Evolutionary conservation across 345 rosid species (phyloP).

Genomic region (Camelina sativa): DNA sequence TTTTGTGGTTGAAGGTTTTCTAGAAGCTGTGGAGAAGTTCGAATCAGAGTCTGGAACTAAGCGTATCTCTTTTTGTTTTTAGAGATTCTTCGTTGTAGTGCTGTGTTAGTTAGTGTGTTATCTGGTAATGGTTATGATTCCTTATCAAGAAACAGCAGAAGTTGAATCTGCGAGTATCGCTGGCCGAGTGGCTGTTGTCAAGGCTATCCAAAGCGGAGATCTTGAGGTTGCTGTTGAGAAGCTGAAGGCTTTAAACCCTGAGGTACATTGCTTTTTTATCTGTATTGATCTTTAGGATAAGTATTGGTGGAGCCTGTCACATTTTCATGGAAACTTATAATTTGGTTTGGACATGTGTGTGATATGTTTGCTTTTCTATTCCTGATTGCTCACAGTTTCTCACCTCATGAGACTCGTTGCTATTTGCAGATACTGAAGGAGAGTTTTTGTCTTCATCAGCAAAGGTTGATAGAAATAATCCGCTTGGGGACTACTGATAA

Average conservation of each 20-base stretch:
- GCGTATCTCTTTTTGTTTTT: constrained; percentile 58
- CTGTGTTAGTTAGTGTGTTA: not conserved
- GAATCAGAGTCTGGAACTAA: constrained; percentile 84
- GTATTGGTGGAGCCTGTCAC: not conserved
- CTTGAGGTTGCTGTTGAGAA: constrained; percentile 85
- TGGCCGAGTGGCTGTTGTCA: constrained; percentile 76
- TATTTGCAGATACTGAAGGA: constrained; percentile 69
- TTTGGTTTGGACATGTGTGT: constrained; percentile 12
- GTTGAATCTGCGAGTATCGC: constrained; percentile 77
- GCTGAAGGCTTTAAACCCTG: constrained; percentile 83
- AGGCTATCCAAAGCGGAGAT: constrained; percentile 78
- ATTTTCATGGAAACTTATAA: not conserved
- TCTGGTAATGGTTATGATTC: constrained; percentile 15
- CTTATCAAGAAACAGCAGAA: constrained; percentile 69
- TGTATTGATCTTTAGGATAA: not conserved
- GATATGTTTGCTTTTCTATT: not conserved
- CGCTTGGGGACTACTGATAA: constrained; percentile 72
- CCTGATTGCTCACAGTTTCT: not conserved
- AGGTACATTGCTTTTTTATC: constrained; percentile 52
- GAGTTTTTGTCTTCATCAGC: constrained; percentile 86
- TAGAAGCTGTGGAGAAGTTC: constrained; percentile 77
- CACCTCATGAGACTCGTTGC: not conserved
- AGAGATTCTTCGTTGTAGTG: not conserved
- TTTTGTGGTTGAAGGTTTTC: constrained; percentile 80
- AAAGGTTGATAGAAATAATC: constrained; percentile 80